These are phyloP conservation scores for Venturia effusa DNA, from an alignment of 2,329 filamentous ascomycete species.

Conservation along the genomic window DNA sequence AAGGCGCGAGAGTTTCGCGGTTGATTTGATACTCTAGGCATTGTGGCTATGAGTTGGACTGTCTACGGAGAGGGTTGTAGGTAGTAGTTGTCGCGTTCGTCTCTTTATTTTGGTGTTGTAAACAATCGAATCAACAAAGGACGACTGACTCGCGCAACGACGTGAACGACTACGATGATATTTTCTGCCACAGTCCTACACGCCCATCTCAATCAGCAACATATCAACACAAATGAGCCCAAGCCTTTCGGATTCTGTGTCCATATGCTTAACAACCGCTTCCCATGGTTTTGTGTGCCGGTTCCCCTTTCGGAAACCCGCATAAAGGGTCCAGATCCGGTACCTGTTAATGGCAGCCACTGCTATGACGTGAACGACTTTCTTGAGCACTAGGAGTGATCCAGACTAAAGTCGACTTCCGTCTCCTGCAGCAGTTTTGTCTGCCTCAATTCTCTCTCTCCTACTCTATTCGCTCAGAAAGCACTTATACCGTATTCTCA, in stretches of 20 bases:
- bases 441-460: background rate
- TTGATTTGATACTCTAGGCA: constrained; percentile 10
- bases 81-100: background rate
- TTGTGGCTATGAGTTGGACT: background rate
- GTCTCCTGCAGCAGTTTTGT: background rate
- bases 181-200: no score
- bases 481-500: background rate
- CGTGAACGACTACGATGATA: background rate
- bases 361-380: constrained; percentile 2
- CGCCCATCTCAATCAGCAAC: no score
- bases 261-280: background rate
- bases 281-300: background rate
- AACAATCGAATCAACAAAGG: background rate
- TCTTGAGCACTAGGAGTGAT: background rate
- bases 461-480: background rate
- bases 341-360: background rate
- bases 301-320: background rate
- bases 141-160: background rate
- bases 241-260: no score
- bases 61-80: background rate
- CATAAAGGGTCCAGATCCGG: background rate
- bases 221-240: no score
- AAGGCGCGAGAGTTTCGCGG: constrained; percentile 10
- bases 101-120: background rate
- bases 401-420: background rate